Base-by-base conservation (phyloP, 306 rosid genomes). In the Carpinus viminea region DNA sequence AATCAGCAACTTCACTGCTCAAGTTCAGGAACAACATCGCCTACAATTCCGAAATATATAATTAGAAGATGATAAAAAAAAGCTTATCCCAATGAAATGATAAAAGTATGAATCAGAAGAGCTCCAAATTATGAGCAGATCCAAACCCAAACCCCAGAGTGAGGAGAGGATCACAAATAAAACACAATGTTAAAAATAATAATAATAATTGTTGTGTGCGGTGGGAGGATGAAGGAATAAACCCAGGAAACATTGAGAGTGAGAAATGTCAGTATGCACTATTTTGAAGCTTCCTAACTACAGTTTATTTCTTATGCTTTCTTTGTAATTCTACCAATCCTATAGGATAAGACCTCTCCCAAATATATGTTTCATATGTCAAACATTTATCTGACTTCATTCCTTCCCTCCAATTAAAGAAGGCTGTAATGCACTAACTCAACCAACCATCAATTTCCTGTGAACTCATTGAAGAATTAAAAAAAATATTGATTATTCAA, bases 11-110 rank as follows among this genome's bases (percentile, higher is more conserved):
- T 56, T 86, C 92, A 17, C 76, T n/a, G 13, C 87, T 87, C 85
- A 87, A 86, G 90, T 93, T 89, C 77, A 90, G 69, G 87, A 96
- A 96, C 88, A 96, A n/a, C 98, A 93, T 86, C 18, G 97, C 98
- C 99, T 96, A 70, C 52, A 76, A 82, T 78, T 80, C 28, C 31
- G 70, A 74, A 74, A 85, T 15, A 17, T 41, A 18, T 17, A 72
- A 73, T 80, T 62, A 70, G 66, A 52, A 65, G 43, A 43, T 17
- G 59, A 80, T 50, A 65, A 38, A 66, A 51, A 66, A 7, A 8
- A 13, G 72, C 51, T 1, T 9, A 21, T 66, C 50, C 72, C 72
- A n/a, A 7, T 8, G 72, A 66, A 66, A 66, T 66, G 15, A 28
- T 66, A 65, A 66, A 12, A 41, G 51, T 26, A 18, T 8, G 50